Conservation (phyloP, 179 eudicot genomes). For the Gypsophila paniculata region DNA sequence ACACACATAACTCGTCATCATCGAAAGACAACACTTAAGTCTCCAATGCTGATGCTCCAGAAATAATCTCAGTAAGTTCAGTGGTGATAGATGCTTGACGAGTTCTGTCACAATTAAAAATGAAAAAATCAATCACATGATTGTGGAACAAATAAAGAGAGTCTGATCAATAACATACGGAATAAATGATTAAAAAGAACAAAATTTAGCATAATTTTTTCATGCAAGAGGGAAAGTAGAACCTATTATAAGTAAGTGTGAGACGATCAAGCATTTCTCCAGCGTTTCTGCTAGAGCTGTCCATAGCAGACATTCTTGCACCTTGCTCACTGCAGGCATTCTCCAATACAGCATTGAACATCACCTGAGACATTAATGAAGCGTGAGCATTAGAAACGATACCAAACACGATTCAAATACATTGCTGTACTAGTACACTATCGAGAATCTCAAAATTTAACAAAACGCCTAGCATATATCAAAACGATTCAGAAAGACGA, state of each 20-base stretch:
- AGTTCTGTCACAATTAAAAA: constrained; percentile 46
- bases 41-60: constrained; percentile 90
- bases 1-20: constrained; percentile 42
- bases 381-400: background rate
- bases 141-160: background rate
- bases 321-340: constrained; percentile 98
- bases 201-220: no score
- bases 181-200: no score
- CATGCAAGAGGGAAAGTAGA: constrained; percentile 30
- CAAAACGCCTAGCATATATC: background rate
- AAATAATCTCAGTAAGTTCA: constrained; percentile 79
- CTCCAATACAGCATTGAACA: constrained; percentile 91
- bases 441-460: background rate
- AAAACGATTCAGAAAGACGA: background rate
- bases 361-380: constrained; percentile 41
- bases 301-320: constrained; percentile 98
- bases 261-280: constrained; percentile 97
- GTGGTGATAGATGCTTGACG: constrained; percentile 98
- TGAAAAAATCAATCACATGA: constrained; percentile 22
- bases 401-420: constrained; percentile 13
- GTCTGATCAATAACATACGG: no score
- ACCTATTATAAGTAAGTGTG: constrained; percentile 86
- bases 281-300: constrained; percentile 93
- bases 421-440: background rate
- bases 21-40: constrained; percentile 36